A percentile compares a stretch with the other conserved stretches of the same genome.
Conservation (phyloP, 2,329 filamentous ascomycete genomes). For the Teratosphaeria viscida region DNA sequence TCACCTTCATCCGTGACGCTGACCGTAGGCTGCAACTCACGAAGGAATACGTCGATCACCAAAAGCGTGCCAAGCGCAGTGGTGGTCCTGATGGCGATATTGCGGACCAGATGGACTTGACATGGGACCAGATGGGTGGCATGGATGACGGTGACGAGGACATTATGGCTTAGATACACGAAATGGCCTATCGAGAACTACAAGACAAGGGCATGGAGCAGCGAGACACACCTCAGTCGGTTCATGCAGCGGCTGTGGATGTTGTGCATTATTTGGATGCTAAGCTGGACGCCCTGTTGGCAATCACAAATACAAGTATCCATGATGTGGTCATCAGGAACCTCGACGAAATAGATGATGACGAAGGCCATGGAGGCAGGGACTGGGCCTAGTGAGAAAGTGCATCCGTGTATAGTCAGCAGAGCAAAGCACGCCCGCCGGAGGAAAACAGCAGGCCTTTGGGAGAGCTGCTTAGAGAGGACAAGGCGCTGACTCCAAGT, state of each 20-base stretch:
- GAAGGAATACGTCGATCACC: conserved; percentile 47
- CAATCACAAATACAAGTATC: not conserved
- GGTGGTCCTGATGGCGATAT: conserved; percentile 23
- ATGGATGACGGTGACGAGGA: conserved; percentile 21
- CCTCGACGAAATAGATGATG: not conserved
- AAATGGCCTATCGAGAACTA: not conserved
- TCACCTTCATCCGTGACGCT: conserved; percentile 42
- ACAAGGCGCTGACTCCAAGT: not conserved
- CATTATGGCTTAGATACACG: conserved; percentile 18
- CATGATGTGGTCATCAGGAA: not conserved
- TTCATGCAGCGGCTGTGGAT: not conserved
- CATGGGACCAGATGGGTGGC: conserved; percentile 10
- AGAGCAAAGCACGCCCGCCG: not conserved
- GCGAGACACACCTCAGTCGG: not conserved
- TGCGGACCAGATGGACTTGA: conserved; percentile 28
- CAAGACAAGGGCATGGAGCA: not conserved
- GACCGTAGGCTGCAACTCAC: conserved; percentile 47
- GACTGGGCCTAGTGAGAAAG: not conserved
- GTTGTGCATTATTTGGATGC: not conserved
- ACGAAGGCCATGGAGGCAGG: not conserved
- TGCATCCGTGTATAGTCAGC: not conserved
- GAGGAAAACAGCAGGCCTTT: not conserved
- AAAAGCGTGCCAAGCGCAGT: conserved; percentile 37
- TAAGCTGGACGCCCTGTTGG: not conserved
- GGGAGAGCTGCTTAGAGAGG: not conserved